Conservation (phyloP, 192 early-diverging fungal species). For the Gigaspora rosea region DNA sequence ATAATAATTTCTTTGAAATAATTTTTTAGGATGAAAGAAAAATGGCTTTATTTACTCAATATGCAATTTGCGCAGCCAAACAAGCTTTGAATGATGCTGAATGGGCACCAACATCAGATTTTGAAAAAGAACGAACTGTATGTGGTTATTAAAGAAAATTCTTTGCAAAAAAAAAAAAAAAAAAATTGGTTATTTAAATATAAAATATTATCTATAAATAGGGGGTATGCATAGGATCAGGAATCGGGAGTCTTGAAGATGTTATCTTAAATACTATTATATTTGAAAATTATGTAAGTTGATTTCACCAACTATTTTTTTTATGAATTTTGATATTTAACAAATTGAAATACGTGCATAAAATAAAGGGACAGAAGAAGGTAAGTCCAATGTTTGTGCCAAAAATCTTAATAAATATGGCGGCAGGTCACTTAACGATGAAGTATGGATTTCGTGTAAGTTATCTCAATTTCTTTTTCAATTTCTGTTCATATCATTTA, state of each 20-base stretch:
- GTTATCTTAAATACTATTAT: conserved; percentile 58
- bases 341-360: neutral
- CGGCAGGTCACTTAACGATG: conserved; percentile 91
- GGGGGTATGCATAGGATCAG: conserved; percentile 95
- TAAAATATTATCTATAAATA: conserved; percentile 20
- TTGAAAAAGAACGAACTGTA: conserved; percentile 69
- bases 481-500: no score
- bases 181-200: no score
- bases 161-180: no score
- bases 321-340: neutral
- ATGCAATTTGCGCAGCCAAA: conserved; percentile 76
- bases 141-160: conserved; percentile 8
- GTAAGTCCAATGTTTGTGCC: conserved; percentile 93
- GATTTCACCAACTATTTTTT: neutral
- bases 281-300: conserved; percentile 56
- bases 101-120: conserved; percentile 59
- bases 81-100: conserved; percentile 84
- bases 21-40: conserved; percentile 66
- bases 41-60: conserved; percentile 86
- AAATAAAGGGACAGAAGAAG: conserved; percentile 68
- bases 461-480: neutral
- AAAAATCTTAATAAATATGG: conserved; percentile 90
- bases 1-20: neutral
- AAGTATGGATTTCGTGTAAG: conserved; percentile 73
- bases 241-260: conserved; percentile 92